Base-by-base conservation (phyloP, 768 basidiomycete species). In the Lanmaoa rubissima region DNA sequence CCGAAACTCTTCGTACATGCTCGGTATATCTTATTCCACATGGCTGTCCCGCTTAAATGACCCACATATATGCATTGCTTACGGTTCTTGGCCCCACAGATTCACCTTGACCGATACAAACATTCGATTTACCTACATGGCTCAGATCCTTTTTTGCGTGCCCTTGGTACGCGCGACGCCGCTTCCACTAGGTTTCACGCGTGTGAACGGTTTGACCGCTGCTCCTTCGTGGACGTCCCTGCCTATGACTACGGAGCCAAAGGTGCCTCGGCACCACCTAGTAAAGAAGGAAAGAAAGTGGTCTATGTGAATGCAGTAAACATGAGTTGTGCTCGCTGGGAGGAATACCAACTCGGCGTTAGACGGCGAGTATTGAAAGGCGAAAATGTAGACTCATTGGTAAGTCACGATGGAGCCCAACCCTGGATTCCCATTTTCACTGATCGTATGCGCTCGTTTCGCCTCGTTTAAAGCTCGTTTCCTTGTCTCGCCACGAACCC, bases 21-120 rank as follows among this genome's bases (percentile, higher is more conserved):
- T 31, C 24, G 6, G 5, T 21, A 40, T 34, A 38, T 42, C n/a
- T 42, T 24, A 17, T 43, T 14, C 31, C 11, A 42, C 38, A 10
- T 5, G 9, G 3, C 34, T 10, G 32, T 47, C 55, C 43, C 10
- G 28, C 31, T 24, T 14, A 26, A 39, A 44, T 41, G 19, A 0
- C 56, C 31, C 32, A 39, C 61, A 52, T 60, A 59, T 60, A 51
- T 40, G 26, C 48, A 39, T 34, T 49, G 40, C 60, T 68, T 7
- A 61, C 43, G 17, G 21, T 47, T 13, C 24, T 31, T 31, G 36
- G 24, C 32, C 49, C 12, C 24, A 5, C 58, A 92, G 90, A 87
- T 98, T 56, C 95, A 98, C 65, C 79, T 95, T 36, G 95, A 98
- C 70, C 81, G 90, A 36, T 97, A 98, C 76, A 97, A 98, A 67